phyloP scores from a whole-genome alignment of 352 stramenopile species.

The Phytophthora sp. region DNA sequence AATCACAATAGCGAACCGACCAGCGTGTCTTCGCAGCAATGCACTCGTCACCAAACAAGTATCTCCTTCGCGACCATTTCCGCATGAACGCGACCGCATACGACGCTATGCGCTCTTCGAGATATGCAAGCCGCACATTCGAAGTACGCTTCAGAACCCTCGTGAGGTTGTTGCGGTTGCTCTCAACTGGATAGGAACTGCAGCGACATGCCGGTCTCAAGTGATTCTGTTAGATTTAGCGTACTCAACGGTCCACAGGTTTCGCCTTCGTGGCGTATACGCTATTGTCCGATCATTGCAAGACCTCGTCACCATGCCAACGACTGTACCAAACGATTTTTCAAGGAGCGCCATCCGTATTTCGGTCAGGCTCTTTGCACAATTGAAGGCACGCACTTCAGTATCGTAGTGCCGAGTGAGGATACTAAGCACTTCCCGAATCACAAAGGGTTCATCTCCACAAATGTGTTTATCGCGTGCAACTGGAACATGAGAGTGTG shows the following conservation, averaged over 20 bases:
- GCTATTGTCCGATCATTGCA: background rate
- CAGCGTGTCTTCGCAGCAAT: too few species aligned
- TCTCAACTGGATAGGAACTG: conserved; percentile 8
- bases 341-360: background rate
- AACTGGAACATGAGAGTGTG: conserved; percentile 13
- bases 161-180: background rate
- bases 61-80: too few species aligned
- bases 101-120: too few species aligned
- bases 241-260: conserved; percentile 9
- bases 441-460: background rate
- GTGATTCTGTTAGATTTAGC: conserved; percentile 2
- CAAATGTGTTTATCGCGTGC: conserved; percentile 5
- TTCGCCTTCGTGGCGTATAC: background rate
- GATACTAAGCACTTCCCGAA: conserved; percentile 8
- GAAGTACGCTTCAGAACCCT: background rate
- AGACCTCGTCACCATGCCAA: background rate
- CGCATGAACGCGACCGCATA: too few species aligned
- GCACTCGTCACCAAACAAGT: too few species aligned
- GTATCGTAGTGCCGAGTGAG: conserved; percentile 4
- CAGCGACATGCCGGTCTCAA: conserved; percentile 2
- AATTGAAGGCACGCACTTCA: conserved; percentile 18
- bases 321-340: background rate
- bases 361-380: conserved; percentile 15
- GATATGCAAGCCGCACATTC: background rate
- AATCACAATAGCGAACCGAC: too few species aligned